Base-by-base conservation (phyloP, 192 early-diverging fungal genomes). In the Linnemannia schmuckeri region DNA sequence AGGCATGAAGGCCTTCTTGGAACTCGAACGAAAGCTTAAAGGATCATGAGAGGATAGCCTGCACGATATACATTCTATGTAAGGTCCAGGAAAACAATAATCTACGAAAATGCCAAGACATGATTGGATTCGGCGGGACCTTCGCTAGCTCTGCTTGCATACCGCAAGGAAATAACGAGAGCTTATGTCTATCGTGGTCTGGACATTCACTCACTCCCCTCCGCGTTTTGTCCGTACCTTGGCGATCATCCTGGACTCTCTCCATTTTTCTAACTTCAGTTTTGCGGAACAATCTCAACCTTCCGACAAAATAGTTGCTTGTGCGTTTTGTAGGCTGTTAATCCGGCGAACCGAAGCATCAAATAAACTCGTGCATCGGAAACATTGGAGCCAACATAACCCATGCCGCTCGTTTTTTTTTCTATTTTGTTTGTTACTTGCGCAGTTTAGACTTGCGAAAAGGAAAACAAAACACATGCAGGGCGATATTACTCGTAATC, bases 1-100 rank as follows among this genome's bases (percentile, higher is more conserved):
- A n/a, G 76, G 89, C 27, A 89, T 92, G 83, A 91, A 91, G 73
- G 91, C 91, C 4, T 91, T 92, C 42, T 75, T 92, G 57, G 91
- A 84, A 17, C 82, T 92, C 47, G 91, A 92, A 55, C 78, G 88
- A 27, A 89, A 86, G 75, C 70, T 92, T 33, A 84, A 88, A 46
- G 83, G 81, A 24, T 76, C 57, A 74, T 89, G 66, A 84, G 6
- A 57, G 49, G 18, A 20, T 52, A 17, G 15, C 49, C 35, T 69
- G 4, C 69, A 20, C 17, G 35, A 38, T 70, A 18, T 27, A 7
- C 1, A n/a, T 27, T 9, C 55, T 8, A 7, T 22, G 20, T 12
- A 27, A 9, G 8, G 27, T 30, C 27, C 27, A 30, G n/a, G 27
- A 27, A 30, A 63, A 27, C 10, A 27, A 55, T 4, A 63, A 30